phyloP scores from a whole-genome alignment of 495 filamentous ascomycete genomes.

The Penicillium crystallinum region DNA sequence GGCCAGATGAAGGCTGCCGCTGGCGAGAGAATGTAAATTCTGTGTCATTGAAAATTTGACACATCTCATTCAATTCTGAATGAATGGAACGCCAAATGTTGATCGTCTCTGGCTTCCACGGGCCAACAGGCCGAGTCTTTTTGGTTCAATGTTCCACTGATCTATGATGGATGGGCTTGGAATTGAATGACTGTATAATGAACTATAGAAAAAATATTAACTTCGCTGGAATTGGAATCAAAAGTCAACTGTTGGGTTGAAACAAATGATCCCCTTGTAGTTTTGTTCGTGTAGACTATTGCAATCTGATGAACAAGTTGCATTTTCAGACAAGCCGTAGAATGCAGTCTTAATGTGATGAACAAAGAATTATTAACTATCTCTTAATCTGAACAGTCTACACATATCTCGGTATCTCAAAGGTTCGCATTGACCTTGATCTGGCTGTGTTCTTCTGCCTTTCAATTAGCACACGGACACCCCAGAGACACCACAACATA shows the following conservation, averaged over 20 bases:
- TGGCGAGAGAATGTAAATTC: constrained; percentile 40
- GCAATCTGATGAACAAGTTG: background rate
- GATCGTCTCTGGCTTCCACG: constrained; percentile 20
- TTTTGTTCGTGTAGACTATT: background rate
- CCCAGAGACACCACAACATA: constrained; percentile 14
- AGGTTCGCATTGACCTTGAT: constrained; percentile 11
- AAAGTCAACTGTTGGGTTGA: constrained; percentile 1
- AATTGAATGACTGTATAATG: constrained; percentile 30
- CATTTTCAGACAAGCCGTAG: background rate
- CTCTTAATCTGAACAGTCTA: background rate
- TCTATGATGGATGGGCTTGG: constrained; percentile 10
- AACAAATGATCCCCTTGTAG: background rate
- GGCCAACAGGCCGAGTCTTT: constrained; percentile 3
- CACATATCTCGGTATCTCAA: background rate
- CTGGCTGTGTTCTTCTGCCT: background rate
- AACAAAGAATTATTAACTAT: background rate
- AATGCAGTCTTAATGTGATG: background rate
- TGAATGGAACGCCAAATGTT: constrained; percentile 18
- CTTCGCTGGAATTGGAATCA: background rate
- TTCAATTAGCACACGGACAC: constrained; percentile 3
- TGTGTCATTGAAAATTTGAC: background rate
- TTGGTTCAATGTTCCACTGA: constrained; percentile 4
- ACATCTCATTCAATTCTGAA: constrained; percentile 4
- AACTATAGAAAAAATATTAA: constrained; percentile 11
- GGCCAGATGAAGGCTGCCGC: constrained; percentile 62